phyloP scores from a whole-genome alignment of 768 basidiomycete species.

The Trametes punicea region DNA sequence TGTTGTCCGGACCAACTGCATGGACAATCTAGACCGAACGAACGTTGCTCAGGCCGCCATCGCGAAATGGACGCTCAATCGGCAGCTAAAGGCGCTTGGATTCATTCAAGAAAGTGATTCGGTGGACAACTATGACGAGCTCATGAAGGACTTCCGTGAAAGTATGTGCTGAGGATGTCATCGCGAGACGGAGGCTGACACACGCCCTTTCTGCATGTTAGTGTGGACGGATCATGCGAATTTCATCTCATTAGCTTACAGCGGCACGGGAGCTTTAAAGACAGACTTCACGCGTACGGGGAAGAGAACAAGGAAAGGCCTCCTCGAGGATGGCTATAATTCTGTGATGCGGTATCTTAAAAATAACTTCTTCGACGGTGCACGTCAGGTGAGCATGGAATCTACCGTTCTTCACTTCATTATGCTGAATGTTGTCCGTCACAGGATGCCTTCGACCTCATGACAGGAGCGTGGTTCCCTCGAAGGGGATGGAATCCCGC shows the following conservation, averaged over 20 bases:
- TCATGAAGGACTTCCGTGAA: slow-evolving; percentile 84
- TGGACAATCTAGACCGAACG: slow-evolving; percentile 95
- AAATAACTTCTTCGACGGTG: slow-evolving; percentile 96
- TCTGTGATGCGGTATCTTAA: slow-evolving; percentile 81
- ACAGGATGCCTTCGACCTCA: slow-evolving; percentile 93
- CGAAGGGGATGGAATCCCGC: slow-evolving; percentile 67
- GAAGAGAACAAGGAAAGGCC: slow-evolving; percentile 77
- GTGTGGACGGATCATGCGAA: slow-evolving; percentile 99
- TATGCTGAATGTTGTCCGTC: slow-evolving; percentile 2
- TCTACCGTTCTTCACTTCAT: background rate
- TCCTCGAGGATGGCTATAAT: slow-evolving; percentile 83
- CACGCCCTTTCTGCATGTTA: slow-evolving; percentile 32
- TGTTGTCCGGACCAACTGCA: slow-evolving; percentile 90
- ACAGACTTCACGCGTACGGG: slow-evolving; percentile 96
- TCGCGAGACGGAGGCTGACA: background rate
- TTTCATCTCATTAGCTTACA: slow-evolving; percentile 84
- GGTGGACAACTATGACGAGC: slow-evolving; percentile 78
- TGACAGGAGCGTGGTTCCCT: slow-evolving; percentile 91
- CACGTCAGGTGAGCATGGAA: slow-evolving; percentile 60
- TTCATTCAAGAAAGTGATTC: slow-evolving; percentile 66
- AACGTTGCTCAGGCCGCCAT: slow-evolving; percentile 94
- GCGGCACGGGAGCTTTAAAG: slow-evolving; percentile 93
- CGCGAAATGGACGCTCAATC: slow-evolving; percentile 79
- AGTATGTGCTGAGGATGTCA: slow-evolving; percentile 41
- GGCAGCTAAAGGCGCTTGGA: slow-evolving; percentile 71